Base-by-base conservation (phyloP, 441 rosid species). In the Pelargonium australe region DNA sequence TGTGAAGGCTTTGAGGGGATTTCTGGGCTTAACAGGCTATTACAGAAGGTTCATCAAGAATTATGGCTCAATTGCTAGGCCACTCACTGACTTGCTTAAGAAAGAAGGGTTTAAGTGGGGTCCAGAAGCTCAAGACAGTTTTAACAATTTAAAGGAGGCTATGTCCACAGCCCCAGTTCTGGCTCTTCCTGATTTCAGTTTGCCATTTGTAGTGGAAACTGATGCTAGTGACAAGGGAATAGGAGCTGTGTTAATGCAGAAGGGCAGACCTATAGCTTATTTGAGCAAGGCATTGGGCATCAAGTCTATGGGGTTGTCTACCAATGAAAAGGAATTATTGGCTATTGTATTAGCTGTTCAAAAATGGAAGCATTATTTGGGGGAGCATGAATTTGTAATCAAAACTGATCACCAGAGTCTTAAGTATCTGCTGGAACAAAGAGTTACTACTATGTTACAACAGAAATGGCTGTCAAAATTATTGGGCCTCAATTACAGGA, bases 281-380 rank as follows among this genome's bases (percentile, higher is more conserved):
- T 5, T 60, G 0, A 60, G 34, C 11, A 60, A 60, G 3, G 20
- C 44, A 14, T 7, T 63, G 3, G 12, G 9, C 1, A 0, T 5
- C 7, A 17, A 17, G 19, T 2, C 28, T 14, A 11, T 4, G 16
- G 1, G n/a, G 11, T 12, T 47, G 11, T 64, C 63, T 0, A 40
- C 55, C 0, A 53, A 57, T 65, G 41, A 28, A 0, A 7, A 20
- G 11, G 68, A 71, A 5, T 7, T 64, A 1, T 37, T 51, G 23
- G 53, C 64, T 0, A 17, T 65, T 0, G 28, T 4, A 1, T 1
- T 3, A 0, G 69, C 23, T 2, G 25, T 71, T 1, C 1, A 37
- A 0, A 71, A 71, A n/a, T 53, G 74, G 65, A 7, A n/a, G 0
- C 61, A 41, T 0, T 72, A 72, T 11, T 7, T 72, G 7, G 0